Evolutionary conservation across 1,284 basidiomycete species (phyloP).

Genomic region (Sporisorium sorghi): DNA sequence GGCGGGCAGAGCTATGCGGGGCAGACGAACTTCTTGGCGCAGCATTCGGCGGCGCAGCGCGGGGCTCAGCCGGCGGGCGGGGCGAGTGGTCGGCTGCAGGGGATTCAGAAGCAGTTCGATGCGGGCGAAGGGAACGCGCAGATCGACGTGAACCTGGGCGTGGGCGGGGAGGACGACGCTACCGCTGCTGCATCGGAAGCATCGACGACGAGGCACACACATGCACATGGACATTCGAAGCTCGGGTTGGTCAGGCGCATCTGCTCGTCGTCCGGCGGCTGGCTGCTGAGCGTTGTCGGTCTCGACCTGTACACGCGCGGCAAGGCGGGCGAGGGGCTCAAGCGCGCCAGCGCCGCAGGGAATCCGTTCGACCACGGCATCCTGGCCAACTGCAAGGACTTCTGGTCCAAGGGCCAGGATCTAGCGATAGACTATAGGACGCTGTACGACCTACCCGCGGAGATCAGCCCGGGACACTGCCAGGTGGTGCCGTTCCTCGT

Average conservation of each 20-base stretch:
- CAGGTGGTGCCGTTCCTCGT: slow-evolving; percentile 24
- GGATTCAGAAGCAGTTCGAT: slow-evolving; percentile 23
- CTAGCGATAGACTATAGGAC: slow-evolving; percentile 88
- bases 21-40: slow-evolving; percentile 43
- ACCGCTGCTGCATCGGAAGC: background rate
- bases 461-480: slow-evolving; percentile 35
- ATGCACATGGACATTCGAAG: slow-evolving; percentile 26
- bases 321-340: slow-evolving; percentile 83
- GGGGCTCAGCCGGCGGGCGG: slow-evolving; percentile 7
- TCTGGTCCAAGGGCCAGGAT: slow-evolving; percentile 87
- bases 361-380: slow-evolving; percentile 95
- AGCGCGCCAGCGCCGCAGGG: slow-evolving; percentile 74
- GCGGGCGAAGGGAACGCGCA: slow-evolving; percentile 20
- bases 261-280: slow-evolving; percentile 69
- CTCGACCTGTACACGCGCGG: slow-evolving; percentile 93
- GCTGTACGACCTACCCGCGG: slow-evolving; percentile 80
- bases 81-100: slow-evolving; percentile 16
- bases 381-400: slow-evolving; percentile 87
- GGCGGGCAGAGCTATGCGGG: slow-evolving; percentile 75
- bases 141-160: slow-evolving; percentile 16
- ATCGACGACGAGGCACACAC: slow-evolving; percentile 4
- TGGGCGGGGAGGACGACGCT: slow-evolving; percentile 3
- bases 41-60: slow-evolving; percentile 22
- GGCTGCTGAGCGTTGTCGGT: slow-evolving; percentile 88
- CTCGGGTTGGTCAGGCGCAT: slow-evolving; percentile 14